phyloP scores from a whole-genome alignment of 495 filamentous ascomycete genomes.

The Aspergillus sparsus region DNA sequence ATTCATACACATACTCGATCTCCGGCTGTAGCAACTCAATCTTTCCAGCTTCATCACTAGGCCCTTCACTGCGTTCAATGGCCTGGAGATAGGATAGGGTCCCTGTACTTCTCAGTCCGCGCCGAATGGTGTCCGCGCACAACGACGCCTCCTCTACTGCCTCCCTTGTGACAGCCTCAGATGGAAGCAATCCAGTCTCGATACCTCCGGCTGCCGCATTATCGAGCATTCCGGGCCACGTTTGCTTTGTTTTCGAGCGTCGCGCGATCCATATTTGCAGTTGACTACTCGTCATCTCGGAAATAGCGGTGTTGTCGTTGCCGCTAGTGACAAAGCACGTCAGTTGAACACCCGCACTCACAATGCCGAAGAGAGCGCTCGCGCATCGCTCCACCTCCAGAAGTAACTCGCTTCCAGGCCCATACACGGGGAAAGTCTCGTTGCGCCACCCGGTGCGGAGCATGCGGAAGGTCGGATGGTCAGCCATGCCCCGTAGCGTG shows the following conservation, averaged over 20 bases:
- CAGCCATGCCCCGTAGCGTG: conserved; percentile 30
- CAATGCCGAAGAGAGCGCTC: conserved; percentile 53
- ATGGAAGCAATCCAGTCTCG: conserved; percentile 39
- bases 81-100: conserved; percentile 44
- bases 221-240: conserved; percentile 57
- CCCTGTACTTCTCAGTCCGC: conserved; percentile 26
- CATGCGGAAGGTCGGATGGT: conserved; percentile 64
- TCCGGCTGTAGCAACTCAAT: conserved; percentile 43
- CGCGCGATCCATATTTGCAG: conserved; percentile 55
- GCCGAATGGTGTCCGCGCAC: conserved; percentile 24
- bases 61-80: conserved; percentile 28
- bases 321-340: conserved; percentile 41
- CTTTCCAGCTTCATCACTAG: conserved; percentile 17
- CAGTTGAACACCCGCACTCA: conserved; percentile 50
- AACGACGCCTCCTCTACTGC: conserved; percentile 57
- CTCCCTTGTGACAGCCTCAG: conserved; percentile 55
- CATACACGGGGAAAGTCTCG: conserved; percentile 50
- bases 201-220: conserved; percentile 58
- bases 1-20: conserved; percentile 52
- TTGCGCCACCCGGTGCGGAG: conserved; percentile 51
- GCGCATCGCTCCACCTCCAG: conserved; percentile 51
- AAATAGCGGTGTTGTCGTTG: conserved; percentile 1
- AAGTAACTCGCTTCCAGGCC: conserved; percentile 30
- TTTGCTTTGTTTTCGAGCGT: conserved; percentile 46
- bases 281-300: too few relatives aligned